Percentiles rank a stretch among this genome's conserved stretches.
These are phyloP conservation scores for Byssochlamys sp. DNA, from an alignment of 2,329 filamentous ascomycete genomes.

Conservation along the genomic window DNA sequence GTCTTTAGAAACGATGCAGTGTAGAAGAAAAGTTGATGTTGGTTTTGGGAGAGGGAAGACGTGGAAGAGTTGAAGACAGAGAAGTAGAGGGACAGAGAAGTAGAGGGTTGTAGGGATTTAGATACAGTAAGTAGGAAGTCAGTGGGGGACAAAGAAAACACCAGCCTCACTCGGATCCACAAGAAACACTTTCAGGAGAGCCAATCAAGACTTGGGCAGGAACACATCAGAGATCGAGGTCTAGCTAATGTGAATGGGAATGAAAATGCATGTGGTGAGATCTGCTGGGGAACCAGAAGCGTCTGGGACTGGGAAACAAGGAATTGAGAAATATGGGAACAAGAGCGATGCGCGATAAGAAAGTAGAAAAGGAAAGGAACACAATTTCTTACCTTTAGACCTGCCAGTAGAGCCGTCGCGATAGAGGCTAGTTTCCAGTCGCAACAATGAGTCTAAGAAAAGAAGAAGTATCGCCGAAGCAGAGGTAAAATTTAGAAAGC, in stretches of 20 bases:
- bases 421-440: background rate
- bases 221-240: background rate
- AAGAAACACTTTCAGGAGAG: background rate
- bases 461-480: constrained; percentile 2
- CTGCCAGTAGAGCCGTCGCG: background rate
- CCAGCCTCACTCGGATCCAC: background rate
- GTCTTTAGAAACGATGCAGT: background rate
- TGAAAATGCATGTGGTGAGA: background rate
- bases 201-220: background rate
- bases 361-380: background rate
- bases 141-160: background rate
- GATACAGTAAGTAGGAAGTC: background rate
- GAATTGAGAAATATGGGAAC: background rate
- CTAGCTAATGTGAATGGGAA: background rate
- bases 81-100: background rate
- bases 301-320: background rate
- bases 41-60: background rate
- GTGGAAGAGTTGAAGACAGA: background rate
- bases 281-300: background rate
- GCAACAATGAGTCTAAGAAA: background rate
- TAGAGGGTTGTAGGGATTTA: background rate
- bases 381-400: background rate
- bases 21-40: background rate
- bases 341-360: background rate
- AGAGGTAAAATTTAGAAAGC: constrained; percentile 9